phyloP scores from a whole-genome alignment of 495 filamentous ascomycete genomes.

The Elasticomyces elasticus region DNA sequence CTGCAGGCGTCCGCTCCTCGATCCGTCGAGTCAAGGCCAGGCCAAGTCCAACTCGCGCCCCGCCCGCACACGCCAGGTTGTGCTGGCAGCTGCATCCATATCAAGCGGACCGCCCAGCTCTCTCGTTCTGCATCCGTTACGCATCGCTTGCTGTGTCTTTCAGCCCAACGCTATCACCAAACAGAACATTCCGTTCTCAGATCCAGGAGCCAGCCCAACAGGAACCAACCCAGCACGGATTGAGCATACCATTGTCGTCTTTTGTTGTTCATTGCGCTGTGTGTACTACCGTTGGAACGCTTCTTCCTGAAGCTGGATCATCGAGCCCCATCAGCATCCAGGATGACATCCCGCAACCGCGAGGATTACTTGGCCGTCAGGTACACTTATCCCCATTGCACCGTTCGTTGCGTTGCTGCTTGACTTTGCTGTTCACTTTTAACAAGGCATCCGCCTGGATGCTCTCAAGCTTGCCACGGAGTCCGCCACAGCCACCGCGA shows the following conservation, averaged over 20 bases:
- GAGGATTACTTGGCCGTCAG: conserved; percentile 15
- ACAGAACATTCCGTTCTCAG: neutral
- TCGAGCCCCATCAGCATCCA: conserved; percentile 2
- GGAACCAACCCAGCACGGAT: neutral
- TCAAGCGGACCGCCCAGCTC: neutral
- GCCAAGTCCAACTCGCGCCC: neutral
- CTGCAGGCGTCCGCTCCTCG: neutral
- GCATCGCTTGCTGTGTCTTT: conserved; percentile 1
- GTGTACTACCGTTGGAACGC: conserved; percentile 8
- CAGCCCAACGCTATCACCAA: conserved; percentile 1
- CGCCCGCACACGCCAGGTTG: neutral
- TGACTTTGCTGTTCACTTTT: conserved; percentile 1
- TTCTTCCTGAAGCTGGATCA: conserved; percentile 13
- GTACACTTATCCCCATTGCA: conserved; percentile 8
- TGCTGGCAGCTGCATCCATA: conserved; percentile 1
- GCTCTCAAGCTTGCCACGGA: neutral
- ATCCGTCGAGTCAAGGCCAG: neutral
- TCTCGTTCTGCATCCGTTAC: neutral
- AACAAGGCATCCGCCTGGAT: neutral
- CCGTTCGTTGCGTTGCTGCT: neutral
- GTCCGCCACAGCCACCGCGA: neutral
- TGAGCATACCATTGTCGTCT: neutral
- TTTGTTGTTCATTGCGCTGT: neutral
- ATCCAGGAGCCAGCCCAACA: neutral
- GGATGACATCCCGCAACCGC: conserved; percentile 17